phyloP scores from a whole-genome alignment of 306 rosid genomes.

The Abrus pulchellus region DNA sequence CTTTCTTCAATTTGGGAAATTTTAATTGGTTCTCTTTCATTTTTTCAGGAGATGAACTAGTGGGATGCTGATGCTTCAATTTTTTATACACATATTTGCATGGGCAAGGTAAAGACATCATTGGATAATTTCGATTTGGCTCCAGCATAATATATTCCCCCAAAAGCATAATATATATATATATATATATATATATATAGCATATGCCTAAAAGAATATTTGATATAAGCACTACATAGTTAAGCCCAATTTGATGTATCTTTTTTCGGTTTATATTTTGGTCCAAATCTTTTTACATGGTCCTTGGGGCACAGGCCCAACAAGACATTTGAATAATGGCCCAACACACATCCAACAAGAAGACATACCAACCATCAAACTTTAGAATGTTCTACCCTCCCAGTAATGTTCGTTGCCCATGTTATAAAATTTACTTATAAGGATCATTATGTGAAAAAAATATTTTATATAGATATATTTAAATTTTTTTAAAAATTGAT shows the following conservation, averaged over 20 bases:
- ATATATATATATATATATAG: no score
- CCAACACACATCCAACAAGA: no score
- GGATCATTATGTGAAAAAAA: no score
- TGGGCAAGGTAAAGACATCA: neutral
- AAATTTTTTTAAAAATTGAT: no score
- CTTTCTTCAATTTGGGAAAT: slow-evolving; percentile 21
- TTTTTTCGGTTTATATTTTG: no score
- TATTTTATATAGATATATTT: no score
- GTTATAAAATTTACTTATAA: no score
- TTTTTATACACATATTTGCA: neutral
- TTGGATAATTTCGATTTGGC: neutral
- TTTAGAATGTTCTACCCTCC: neutral
- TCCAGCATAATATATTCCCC: neutral
- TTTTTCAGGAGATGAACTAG: neutral
- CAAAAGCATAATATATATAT: no score
- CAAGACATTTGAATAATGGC: no score
- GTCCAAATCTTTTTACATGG: no score
- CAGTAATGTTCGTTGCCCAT: no score
- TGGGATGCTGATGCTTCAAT: neutral
- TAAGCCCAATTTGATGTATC: slow-evolving; percentile 28
- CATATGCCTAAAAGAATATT: neutral
- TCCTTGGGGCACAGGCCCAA: no score
- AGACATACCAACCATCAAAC: neutral
- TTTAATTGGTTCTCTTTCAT: slow-evolving; percentile 4
- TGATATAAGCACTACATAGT: neutral